These are phyloP conservation scores for Athelia sp. DNA, from an alignment of 1,284 basidiomycete species.

Conservation along the genomic window DNA sequence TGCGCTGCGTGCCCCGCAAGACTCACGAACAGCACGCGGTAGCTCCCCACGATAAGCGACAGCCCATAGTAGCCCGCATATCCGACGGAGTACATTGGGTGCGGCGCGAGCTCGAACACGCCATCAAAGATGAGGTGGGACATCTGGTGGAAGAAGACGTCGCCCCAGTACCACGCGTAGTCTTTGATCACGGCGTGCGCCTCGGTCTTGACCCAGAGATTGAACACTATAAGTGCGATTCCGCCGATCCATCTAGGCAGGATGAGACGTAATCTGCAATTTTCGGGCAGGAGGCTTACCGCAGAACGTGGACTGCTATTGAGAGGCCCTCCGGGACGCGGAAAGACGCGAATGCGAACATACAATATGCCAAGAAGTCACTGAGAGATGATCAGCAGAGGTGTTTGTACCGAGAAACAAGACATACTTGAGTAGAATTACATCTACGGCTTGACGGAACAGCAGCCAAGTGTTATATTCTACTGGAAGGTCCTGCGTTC, in stretches of 20 bases:
- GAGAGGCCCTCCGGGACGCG: conserved; percentile 79
- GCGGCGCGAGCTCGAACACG: conserved; percentile 90
- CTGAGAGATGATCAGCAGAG: conserved; percentile 45
- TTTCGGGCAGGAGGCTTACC: conserved; percentile 38
- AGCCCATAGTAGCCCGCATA: conserved; percentile 97
- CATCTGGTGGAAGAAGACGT: conserved; percentile 87
- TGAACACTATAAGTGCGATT: conserved; percentile 84
- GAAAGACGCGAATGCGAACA: conserved; percentile 93
- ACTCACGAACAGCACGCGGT: conserved; percentile 89
- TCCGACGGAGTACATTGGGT: conserved; percentile 94
- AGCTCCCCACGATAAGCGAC: conserved; percentile 85
- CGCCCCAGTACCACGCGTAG: conserved; percentile 97
- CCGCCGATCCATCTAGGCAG: conserved; percentile 83
- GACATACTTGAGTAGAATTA: conserved; percentile 90
- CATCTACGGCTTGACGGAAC: conserved; percentile 89
- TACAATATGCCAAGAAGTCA: conserved; percentile 92
- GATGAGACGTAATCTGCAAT: neutral
- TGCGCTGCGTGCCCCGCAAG: conserved; percentile 92
- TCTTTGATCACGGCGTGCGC: conserved; percentile 95
- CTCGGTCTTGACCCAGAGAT: conserved; percentile 98
- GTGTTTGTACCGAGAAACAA: neutral
- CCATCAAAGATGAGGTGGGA: conserved; percentile 94
- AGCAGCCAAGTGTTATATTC: conserved; percentile 93
- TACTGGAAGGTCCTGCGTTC: conserved; percentile 61
- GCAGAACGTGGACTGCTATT: conserved; percentile 67